phyloP scores from a whole-genome alignment of 2,329 filamentous ascomycete genomes.

The Microdochium bolleyi region DNA sequence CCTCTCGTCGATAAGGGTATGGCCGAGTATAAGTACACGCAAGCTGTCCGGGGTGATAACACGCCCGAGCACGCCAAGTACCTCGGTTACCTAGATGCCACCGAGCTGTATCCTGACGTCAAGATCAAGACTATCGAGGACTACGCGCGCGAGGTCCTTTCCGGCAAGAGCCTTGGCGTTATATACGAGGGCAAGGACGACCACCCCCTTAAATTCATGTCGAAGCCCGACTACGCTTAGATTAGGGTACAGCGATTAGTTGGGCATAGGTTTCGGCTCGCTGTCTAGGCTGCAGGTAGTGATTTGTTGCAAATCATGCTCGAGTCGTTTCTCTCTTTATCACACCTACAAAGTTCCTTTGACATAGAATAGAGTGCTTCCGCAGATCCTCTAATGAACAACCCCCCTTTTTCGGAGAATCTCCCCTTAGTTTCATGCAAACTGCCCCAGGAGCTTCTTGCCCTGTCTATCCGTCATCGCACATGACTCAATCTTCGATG shows the following conservation, averaged over 20 bases:
- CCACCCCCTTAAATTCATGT: neutral
- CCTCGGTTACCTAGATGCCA: conserved; percentile 42
- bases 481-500: too few species aligned
- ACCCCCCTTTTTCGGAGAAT: too few species aligned
- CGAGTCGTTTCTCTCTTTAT: too few species aligned
- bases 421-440: too few species aligned
- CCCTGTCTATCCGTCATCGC: too few species aligned
- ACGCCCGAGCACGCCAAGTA: conserved; percentile 43
- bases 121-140: conserved; percentile 26
- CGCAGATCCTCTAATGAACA: too few species aligned
- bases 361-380: neutral
- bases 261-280: neutral
- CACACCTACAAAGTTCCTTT: too few species aligned
- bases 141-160: conserved; percentile 29
- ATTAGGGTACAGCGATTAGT: neutral
- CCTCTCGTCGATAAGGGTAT: neutral
- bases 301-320: too few species aligned
- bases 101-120: conserved; percentile 46
- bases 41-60: conserved; percentile 43
- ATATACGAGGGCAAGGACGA: neutral
- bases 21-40: conserved; percentile 34
- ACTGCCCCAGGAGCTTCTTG: too few species aligned
- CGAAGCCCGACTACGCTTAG: neutral
- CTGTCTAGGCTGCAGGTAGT: neutral
- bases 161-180: conserved; percentile 18